Evolutionary conservation across 2,329 filamentous ascomycete species (phyloP), one percentile per base, ranked within the genome.

Genomic region (Aspergillus hiratsukae): DNA sequence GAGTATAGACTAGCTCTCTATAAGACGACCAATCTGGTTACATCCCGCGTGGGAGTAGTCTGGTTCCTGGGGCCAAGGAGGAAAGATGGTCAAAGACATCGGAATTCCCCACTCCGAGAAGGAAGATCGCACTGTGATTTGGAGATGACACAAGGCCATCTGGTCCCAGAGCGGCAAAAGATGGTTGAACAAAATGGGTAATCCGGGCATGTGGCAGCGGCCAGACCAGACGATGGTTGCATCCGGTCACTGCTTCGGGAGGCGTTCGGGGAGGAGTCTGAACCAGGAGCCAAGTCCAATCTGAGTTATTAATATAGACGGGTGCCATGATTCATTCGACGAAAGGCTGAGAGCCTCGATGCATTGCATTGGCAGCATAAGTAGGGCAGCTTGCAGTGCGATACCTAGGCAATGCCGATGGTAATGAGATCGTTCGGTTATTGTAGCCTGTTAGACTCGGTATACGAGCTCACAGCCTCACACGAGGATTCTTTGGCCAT

Each of bases 21-120:
- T 28, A 19, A 46, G 45, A 21, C 40, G 48, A 53, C 60, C 29
- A 57, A 64, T 64, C 51, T 59, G 60, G 63, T 61, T 64, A 64
- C 61, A 61, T 61, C 41, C 58, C 60, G 60, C 43, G 56, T 61
- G 61, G 61, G 60, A 60, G 55, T 55, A 53, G n/a, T 23, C 21
- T 45, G 41, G 11, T 1, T 21, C 41, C 41, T 45, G 41, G 41
- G 19, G 21, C 11, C 19, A 21, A 23, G 19, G 19, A 23, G 41
- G 7, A 45, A 45, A 45, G 40, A 23, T 45, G n/a, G 21, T 11
- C 8, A 9, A 23, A 45, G 19, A 2, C 1, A 10, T 45, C 8
- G 19, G 11, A 14, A 14, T 45, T 45, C 41, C 41, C 41, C 41
- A 45, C 41, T 23, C 8, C 3, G 21, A 45, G 41, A 14, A 19